Evolutionary conservation across 176 grass and related monocot genomes (phyloP).

Genomic region (Otatea glauca): DNA sequence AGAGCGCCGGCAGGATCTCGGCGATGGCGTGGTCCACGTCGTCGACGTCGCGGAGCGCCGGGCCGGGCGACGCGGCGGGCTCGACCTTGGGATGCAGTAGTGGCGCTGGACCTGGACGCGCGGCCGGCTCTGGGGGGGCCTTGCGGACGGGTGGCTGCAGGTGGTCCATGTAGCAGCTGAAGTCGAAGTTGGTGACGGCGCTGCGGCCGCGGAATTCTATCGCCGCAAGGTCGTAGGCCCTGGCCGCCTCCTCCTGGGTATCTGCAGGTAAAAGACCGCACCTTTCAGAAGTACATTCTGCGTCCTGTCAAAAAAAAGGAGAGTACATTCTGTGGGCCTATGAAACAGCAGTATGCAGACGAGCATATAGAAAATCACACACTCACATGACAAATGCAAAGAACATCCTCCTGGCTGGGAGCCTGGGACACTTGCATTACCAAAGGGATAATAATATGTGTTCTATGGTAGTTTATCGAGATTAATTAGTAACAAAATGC

Average conservation of each 20-base stretch:
- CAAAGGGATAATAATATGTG: background rate
- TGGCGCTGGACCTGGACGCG: background rate
- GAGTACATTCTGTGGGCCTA: constrained; percentile 7
- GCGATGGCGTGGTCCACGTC: constrained; percentile 54
- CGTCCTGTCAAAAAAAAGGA: background rate
- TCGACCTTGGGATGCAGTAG: background rate
- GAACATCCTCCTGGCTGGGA: background rate
- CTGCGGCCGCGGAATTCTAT: constrained; percentile 53
- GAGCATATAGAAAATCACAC: background rate
- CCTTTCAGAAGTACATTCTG: constrained; percentile 10
- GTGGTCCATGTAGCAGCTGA: constrained; percentile 43
- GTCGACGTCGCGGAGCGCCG: constrained; percentile 40
- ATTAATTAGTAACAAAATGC: background rate
- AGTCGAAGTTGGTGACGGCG: constrained; percentile 75
- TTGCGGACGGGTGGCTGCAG: constrained; percentile 1
- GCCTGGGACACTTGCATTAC: background rate
- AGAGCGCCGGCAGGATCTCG: constrained; percentile 48
- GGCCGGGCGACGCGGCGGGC: background rate
- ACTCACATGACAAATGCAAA: background rate
- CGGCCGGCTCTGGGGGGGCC: background rate
- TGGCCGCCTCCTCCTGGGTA: constrained; percentile 66
- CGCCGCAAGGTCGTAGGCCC: constrained; percentile 68
- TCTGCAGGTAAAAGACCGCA: constrained; percentile 30
- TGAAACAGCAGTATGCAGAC: background rate
- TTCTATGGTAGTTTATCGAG: background rate